Evolutionary conservation across 106 monocot genomes (phyloP), one percentile per base, ranked within the genome.

Genomic region (Xerophyta viscosa): DNA sequence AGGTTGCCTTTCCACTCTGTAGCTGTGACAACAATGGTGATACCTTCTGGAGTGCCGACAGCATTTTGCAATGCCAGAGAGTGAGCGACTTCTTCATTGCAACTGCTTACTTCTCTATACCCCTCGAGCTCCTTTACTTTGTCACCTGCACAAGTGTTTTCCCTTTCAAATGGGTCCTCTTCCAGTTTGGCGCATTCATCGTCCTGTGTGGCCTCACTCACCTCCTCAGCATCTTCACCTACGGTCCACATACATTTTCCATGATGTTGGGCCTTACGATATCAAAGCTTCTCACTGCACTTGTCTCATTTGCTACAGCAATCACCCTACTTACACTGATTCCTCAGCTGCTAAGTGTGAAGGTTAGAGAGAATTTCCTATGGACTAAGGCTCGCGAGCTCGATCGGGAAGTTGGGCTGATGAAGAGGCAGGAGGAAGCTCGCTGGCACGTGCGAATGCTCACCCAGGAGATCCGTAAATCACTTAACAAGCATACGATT

Each of bases 131-230:
- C 31, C 33, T 77, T 10, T 77, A 77, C 65, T 77, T 77, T 46
- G 60, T 55, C 25, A 77, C 65, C 21, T 70, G 76, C 76, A 48
- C 69, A 54, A 46, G 31, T 25, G 39, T 66, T n/a, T 77, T 77
- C 55, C 76, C 76, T 41, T 77, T 77, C 70, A 59, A 64, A 60
- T 77, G 76, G 76, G 49, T 77, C 47, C 47, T 77, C 42, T 36
- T 77, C 60, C 76, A 70, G 43, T 77, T 77, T 45, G 54, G 48
- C 19, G 61, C 67, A 25, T 74, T 74, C 56, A 74, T 74, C 41
- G 46, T 68, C 22, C 68, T 74, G 41, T 77, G 76, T 20, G 76
- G 76, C 20, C 48, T 77, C 18, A 77, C 65, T 24, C 76, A 77
- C 60, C 9, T 77, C 2, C 60, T 60, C 54, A 66, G 23, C 18